Base-by-base conservation (phyloP, 352 stramenopile genomes). In the Phytopythium litorale region DNA sequence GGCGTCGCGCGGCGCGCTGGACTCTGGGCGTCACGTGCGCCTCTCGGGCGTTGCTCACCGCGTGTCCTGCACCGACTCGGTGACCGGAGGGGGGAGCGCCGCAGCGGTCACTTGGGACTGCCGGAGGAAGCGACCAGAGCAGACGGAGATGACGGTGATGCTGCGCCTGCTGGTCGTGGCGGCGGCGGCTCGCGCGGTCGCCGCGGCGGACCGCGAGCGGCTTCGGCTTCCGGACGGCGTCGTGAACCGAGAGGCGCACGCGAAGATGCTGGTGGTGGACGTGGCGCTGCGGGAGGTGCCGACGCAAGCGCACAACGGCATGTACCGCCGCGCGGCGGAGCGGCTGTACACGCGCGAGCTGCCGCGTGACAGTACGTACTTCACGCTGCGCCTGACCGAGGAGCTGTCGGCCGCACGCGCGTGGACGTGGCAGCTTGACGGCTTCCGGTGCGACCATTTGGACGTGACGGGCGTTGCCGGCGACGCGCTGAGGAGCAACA, bases 351-450 rank as follows among this genome's bases (percentile, higher is more conserved):
- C 72, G 33, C 75, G 73, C 54, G 60, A 72, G 4, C 48, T 84
- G 7, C 55, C 62, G 11, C 53, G 64, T n/a, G 46, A 69, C 15
- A 59, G 53, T 37, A 61, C 70, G n/a, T 75, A 73, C 43, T 83
- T 84, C 49, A 77, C 72, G n/a, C 57, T 86, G 15, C 58, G 62
- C 8, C 48, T 33, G 32, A 11, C 52, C 15, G 33, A 21, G 13
- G 53, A 58, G 30, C 23, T 63, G 13, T 21, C 62, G 40, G 13
- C 38, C 8, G 32, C 25, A 1, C 43, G 32, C 4, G 28, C 51
- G 21, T 51, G 53, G 51, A 56, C 54, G 21, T 87, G 78, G 78
- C 37, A 62, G n/a, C 68, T 87, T n/a, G 60, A 67, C 19, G 78
- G 75, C 15, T 84, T 71, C 58, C 45, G 79, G 43, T 87, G 78